Evolutionary conservation across 2,329 filamentous ascomycete genomes (phyloP).

Genomic region (Colletotrichum sojae): DNA sequence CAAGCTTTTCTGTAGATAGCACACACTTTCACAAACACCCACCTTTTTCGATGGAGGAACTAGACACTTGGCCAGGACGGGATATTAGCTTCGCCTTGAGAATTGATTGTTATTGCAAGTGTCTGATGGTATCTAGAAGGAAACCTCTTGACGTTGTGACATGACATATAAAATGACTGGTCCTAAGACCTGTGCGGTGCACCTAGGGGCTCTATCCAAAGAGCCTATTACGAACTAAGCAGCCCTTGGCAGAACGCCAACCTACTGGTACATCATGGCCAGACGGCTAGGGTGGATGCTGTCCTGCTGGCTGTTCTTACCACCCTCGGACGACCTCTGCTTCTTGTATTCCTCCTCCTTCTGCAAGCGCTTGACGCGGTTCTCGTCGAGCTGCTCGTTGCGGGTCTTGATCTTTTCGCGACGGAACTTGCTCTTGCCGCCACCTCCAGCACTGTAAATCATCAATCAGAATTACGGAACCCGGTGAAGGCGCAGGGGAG

Average conservation of each 20-base stretch:
- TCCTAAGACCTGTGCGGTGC: no score
- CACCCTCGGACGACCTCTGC: conserved; percentile 49
- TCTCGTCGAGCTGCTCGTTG: conserved; percentile 86
- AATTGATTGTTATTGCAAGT: conserved; percentile 39
- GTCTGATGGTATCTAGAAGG: conserved; percentile 24
- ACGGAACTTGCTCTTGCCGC: conserved; percentile 80
- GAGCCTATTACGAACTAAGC: no score
- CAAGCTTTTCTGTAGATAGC: conserved; percentile 48
- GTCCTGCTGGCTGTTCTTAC: conserved; percentile 46
- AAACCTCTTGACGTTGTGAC: conserved; percentile 18
- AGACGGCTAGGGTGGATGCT: conserved; percentile 68
- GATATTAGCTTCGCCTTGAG: conserved; percentile 35
- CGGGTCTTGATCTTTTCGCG: conserved; percentile 85
- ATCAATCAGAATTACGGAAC: no score
- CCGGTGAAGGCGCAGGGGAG: no score
- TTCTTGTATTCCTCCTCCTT: conserved; percentile 58
- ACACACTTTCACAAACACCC: conserved; percentile 38
- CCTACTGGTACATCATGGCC: conserved; percentile 46
- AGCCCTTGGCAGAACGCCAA: neutral
- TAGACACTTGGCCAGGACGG: conserved; percentile 33
- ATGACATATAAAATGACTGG: no score
- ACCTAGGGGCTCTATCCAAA: no score
- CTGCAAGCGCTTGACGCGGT: conserved; percentile 64
- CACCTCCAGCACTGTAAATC: conserved; percentile 88
- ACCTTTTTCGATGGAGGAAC: conserved; percentile 30